Percentiles rank a stretch among this genome's conserved stretches.
Evolutionary conservation across 116 monocot genomes (phyloP).

Genomic region (Zostera marina): DNA sequence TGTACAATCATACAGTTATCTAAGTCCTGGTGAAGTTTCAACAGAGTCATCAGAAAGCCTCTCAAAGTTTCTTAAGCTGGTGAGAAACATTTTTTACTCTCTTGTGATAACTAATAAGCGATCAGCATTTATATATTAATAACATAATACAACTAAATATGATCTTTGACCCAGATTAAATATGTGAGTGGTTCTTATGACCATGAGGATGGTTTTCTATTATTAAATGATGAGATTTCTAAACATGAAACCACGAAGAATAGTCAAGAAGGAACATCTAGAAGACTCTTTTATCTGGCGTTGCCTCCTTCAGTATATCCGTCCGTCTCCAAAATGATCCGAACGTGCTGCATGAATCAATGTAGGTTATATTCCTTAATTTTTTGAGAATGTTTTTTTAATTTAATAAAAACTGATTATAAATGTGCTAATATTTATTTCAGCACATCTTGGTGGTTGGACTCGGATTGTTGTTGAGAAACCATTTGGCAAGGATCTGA

Average conservation of each 20-base stretch:
- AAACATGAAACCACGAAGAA: constrained; percentile 61
- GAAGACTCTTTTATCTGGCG: constrained; percentile 92
- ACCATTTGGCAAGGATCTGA: constrained; percentile 88
- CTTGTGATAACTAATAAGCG: background rate
- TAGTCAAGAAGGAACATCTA: constrained; percentile 50
- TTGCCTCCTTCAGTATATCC: constrained; percentile 95
- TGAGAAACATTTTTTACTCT: constrained; percentile 4
- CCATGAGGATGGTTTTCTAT: constrained; percentile 47
- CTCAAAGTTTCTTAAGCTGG: constrained; percentile 60
- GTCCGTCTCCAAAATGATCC: constrained; percentile 86
- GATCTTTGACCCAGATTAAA: constrained; percentile 47
- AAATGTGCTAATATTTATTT: background rate
- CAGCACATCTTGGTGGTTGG: constrained; percentile 80
- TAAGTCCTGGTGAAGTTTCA: constrained; percentile 26
- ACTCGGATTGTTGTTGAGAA: constrained; percentile 88
- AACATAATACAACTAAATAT: background rate
- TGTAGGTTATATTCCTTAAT: constrained; percentile 29
- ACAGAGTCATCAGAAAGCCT: constrained; percentile 16
- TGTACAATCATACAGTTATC: constrained; percentile 31
- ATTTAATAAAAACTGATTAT: no score
- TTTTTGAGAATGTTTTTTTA: background rate
- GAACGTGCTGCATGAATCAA: constrained; percentile 73
- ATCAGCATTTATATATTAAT: no score
- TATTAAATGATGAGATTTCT: constrained; percentile 68
- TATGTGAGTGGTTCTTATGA: constrained; percentile 95